Evolutionary conservation across 2,329 filamentous ascomycete species (phyloP).

Genomic region (Colletotrichum aenigma): DNA sequence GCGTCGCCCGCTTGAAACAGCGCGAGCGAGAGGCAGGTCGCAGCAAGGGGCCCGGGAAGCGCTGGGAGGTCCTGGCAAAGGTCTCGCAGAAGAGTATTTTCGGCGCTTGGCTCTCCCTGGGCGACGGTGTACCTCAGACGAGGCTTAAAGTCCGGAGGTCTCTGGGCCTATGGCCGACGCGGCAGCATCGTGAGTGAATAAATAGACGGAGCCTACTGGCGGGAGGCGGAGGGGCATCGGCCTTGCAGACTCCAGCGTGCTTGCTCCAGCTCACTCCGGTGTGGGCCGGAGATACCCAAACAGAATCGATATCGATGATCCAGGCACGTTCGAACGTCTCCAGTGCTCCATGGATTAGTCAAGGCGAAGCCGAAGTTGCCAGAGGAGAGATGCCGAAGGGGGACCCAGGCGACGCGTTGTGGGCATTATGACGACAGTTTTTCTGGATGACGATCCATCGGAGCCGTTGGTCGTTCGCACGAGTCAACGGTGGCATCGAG

Average conservation of each 20-base stretch:
- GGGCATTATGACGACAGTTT: conserved; percentile 21
- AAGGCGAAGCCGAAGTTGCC: conserved; percentile 10
- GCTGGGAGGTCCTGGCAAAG: not conserved
- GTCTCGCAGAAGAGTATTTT: not conserved
- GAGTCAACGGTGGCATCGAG: conserved; percentile 6
- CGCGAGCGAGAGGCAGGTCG: conserved; percentile 4
- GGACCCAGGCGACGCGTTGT: conserved; percentile 9
- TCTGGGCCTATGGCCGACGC: conserved; percentile 6
- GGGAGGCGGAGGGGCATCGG: conserved; percentile 1
- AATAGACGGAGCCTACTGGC: conserved; percentile 14
- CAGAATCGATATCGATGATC: not conserved
- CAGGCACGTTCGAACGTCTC: not conserved
- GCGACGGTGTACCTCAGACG: not conserved
- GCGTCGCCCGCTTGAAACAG: conserved; percentile 18
- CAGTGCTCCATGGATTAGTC: conserved; percentile 18
- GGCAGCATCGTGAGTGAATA: conserved; percentile 13
- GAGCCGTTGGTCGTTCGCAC: not conserved
- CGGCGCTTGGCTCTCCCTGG: conserved; percentile 7
- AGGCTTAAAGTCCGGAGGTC: conserved; percentile 9
- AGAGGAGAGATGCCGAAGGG: not conserved
- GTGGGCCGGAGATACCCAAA: conserved; percentile 13
- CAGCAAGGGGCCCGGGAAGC: not conserved
- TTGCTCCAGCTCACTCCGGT: not conserved
- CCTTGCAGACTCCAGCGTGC: not conserved
- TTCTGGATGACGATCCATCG: conserved; percentile 7